These are phyloP conservation scores for Cutaneotrichosporon sp. DNA, from an alignment of 1,284 basidiomycete genomes.

Conservation along the genomic window DNA sequence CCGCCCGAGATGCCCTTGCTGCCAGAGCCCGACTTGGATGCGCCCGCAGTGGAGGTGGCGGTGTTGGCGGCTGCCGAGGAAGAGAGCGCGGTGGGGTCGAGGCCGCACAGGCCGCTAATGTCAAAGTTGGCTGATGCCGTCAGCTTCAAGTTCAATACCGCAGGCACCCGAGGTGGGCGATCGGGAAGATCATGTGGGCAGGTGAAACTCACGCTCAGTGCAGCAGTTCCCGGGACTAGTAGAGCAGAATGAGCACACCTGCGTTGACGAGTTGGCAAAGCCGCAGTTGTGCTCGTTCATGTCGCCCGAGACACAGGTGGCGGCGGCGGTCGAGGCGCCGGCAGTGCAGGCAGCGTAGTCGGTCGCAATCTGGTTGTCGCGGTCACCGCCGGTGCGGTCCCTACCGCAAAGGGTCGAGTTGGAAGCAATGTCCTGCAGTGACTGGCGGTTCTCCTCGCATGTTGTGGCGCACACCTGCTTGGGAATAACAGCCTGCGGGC, in stretches of 20 bases:
- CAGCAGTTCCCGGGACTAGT: conserved; percentile 43
- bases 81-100: conserved; percentile 23
- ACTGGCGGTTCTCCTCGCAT: conserved; percentile 43
- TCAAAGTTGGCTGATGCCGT: conserved; percentile 24
- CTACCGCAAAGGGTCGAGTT: conserved; percentile 29
- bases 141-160: neutral
- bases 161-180: neutral
- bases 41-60: conserved; percentile 21
- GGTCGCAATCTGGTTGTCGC: conserved; percentile 41
- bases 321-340: conserved; percentile 51
- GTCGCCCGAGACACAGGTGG: conserved; percentile 51
- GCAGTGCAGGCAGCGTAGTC: conserved; percentile 53
- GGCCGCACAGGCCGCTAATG: conserved; percentile 39
- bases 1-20: conserved; percentile 35
- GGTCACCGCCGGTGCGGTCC: conserved; percentile 27
- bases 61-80: conserved; percentile 21
- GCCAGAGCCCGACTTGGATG: conserved; percentile 8
- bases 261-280: conserved; percentile 47
- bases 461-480: conserved; percentile 48
- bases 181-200: neutral
- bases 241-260: conserved; percentile 54
- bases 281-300: conserved; percentile 56
- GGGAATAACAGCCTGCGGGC: conserved; percentile 23
- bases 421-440: conserved; percentile 33
- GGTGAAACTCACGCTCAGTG: conserved; percentile 28